These are phyloP conservation scores for Dactylellina drechsleri DNA, from an alignment of 2,329 filamentous ascomycete species.

Conservation along the genomic window DNA sequence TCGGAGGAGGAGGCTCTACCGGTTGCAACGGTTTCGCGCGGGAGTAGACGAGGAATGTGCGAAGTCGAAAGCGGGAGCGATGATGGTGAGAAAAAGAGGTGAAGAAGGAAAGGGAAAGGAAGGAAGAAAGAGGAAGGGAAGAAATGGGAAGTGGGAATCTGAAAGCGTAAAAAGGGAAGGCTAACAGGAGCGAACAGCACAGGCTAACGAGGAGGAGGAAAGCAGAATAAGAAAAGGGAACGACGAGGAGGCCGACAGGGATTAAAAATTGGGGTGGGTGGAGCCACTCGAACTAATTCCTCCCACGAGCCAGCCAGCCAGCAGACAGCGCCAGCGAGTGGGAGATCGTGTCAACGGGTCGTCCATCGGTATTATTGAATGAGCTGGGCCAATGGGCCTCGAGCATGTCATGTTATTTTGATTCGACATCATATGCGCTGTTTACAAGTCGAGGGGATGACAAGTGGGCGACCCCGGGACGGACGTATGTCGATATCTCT, in stretches of 20 bases:
- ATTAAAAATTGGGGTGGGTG: slow-evolving; percentile 49
- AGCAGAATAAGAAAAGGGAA: slow-evolving; percentile 4
- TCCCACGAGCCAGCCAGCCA: slow-evolving; percentile 8
- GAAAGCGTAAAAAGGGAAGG: slow-evolving; percentile 44
- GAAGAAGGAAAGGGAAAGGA: slow-evolving; percentile 15
- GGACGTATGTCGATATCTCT: too few species aligned
- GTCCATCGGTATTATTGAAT: not conserved
- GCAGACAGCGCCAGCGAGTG: slow-evolving; percentile 20
- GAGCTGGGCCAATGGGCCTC: slow-evolving; percentile 5
- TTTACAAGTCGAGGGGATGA: too few species aligned
- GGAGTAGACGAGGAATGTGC: slow-evolving; percentile 11
- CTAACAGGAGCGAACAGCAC: slow-evolving; percentile 11
- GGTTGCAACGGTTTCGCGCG: slow-evolving; percentile 32
- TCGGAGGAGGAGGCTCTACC: slow-evolving; percentile 31
- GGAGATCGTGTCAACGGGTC: not conserved
- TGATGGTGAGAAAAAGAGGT: slow-evolving; percentile 33
- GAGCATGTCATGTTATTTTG: not conserved
- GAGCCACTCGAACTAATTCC: slow-evolving; percentile 1
- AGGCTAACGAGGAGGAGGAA: slow-evolving; percentile 11
- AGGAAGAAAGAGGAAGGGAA: slow-evolving; percentile 9
- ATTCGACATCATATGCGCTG: not conserved
- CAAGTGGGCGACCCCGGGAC: too few species aligned
- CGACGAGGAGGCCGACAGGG: not conserved
- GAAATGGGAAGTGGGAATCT: slow-evolving; percentile 11
- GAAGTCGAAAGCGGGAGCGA: slow-evolving; percentile 42